Evolutionary conservation across 176 grass and related monocot species (phyloP).

Genomic region (bread wheat (Triticum aestivum)): DNA sequence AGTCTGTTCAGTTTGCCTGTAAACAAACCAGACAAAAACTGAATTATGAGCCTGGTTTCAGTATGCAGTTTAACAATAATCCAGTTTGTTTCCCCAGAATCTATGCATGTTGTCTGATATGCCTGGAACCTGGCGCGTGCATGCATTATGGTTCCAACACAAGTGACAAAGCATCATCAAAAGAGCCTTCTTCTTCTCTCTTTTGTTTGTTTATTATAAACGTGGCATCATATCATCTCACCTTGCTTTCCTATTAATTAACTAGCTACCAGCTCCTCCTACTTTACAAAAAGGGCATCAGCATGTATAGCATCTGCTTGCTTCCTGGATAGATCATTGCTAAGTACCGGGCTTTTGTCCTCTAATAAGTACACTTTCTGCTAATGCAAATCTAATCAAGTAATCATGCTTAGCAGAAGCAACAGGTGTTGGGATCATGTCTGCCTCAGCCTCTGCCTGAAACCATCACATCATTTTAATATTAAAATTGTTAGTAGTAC

Average conservation of each 20-base stretch:
- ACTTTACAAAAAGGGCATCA: slow-evolving; percentile 33
- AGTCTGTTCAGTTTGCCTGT: background rate
- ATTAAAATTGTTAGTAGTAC: background rate
- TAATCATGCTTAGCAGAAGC: slow-evolving; percentile 13
- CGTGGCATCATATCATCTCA: background rate
- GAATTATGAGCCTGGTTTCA: background rate
- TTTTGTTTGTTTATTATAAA: background rate
- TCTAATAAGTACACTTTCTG: background rate
- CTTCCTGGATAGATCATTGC: slow-evolving; percentile 41
- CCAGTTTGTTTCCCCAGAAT: background rate
- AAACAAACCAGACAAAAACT: background rate
- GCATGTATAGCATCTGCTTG: background rate
- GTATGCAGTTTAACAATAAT: no score
- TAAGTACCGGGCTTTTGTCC: slow-evolving; percentile 8
- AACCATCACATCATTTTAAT: background rate
- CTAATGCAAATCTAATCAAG: background rate
- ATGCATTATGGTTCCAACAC: background rate
- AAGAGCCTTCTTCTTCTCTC: background rate
- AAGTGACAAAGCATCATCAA: no score
- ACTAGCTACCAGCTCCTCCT: background rate
- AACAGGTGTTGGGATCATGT: background rate
- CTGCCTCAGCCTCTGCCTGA: slow-evolving; percentile 7
- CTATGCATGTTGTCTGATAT: slow-evolving; percentile 10
- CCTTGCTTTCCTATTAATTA: slow-evolving; percentile 1
- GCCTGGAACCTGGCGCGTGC: background rate